Evolutionary conservation across 2,329 filamentous ascomycete species (phyloP).

Genomic region (Colletotrichum eleusines): DNA sequence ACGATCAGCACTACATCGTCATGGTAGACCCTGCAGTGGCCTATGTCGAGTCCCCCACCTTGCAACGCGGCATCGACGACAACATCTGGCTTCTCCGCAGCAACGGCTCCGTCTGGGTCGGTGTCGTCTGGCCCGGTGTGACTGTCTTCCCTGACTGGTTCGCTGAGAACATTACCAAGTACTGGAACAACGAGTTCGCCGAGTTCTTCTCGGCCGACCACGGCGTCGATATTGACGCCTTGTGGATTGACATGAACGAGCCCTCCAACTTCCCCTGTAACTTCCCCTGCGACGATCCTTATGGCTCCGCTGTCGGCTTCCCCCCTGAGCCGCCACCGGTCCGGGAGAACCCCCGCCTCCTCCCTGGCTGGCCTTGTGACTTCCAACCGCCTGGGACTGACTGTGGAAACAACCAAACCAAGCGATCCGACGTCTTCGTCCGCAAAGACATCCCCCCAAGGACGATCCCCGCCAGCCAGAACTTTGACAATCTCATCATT

Average conservation of each 20-base stretch:
- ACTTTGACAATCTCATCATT: conserved; percentile 36
- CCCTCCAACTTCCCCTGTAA: conserved; percentile 50
- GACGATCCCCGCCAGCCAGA: conserved; percentile 6
- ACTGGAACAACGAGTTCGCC: conserved; percentile 77
- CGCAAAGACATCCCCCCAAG: conserved; percentile 7
- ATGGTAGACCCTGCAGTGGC: conserved; percentile 81
- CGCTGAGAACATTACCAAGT: conserved; percentile 70
- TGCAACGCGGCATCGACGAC: conserved; percentile 55
- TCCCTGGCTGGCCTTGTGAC: conserved; percentile 73
- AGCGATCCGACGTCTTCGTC: conserved; percentile 26
- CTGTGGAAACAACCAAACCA: conserved; percentile 29
- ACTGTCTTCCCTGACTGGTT: conserved; percentile 85
- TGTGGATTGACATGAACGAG: conserved; percentile 81
- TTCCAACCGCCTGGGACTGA: conserved; percentile 39
- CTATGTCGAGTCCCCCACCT: conserved; percentile 60
- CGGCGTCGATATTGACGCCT: conserved; percentile 80
- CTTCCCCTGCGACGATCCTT: conserved; percentile 55
- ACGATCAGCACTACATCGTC: conserved; percentile 77
- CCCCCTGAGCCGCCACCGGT: conserved; percentile 74
- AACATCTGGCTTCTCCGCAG: conserved; percentile 62
- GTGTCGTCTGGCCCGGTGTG: conserved; percentile 83
- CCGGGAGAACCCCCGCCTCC: conserved; percentile 70
- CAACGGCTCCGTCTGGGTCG: conserved; percentile 69
- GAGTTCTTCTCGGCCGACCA: conserved; percentile 72
- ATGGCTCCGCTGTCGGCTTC: conserved; percentile 53